Conservation (phyloP, 2,329 filamentous ascomycete genomes). For the Pestalotiopsis sp. region DNA sequence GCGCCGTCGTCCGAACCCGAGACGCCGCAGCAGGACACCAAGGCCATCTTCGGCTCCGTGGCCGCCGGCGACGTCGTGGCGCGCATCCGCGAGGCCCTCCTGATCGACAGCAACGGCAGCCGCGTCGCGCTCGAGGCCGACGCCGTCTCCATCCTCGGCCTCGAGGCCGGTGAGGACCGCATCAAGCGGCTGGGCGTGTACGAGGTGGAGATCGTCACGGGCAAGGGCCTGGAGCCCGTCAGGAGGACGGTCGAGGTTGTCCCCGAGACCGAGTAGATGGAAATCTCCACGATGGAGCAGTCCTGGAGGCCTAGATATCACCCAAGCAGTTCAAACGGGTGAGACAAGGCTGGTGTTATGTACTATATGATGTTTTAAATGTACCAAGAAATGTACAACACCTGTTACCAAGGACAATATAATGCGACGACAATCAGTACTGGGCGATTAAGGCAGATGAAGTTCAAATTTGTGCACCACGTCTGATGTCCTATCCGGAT, state of each 20-base stretch:
- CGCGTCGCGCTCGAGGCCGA: conserved; percentile 38
- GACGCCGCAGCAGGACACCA: conserved; percentile 15
- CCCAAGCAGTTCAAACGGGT: not conserved
- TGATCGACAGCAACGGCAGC: conserved; percentile 33
- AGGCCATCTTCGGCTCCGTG: conserved; percentile 46
- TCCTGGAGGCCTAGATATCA: not conserved
- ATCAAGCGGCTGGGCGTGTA: conserved; percentile 44
- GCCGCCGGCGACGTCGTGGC: conserved; percentile 38
- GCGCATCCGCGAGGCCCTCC: conserved; percentile 36
- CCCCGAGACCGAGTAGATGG: conserved; percentile 23
- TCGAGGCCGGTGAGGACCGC: conserved; percentile 36
- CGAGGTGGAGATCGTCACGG: conserved; percentile 38
- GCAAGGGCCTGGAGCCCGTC: conserved; percentile 32
- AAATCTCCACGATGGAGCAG: not conserved
- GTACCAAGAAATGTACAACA: not conserved
- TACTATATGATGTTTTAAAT: not conserved
- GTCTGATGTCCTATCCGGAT: not conserved
- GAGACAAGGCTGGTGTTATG: not conserved
- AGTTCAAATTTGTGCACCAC: not conserved
- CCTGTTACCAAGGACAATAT: not conserved
- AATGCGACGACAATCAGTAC: not conserved
- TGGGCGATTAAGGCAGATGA: not conserved
- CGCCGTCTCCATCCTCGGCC: conserved; percentile 35
- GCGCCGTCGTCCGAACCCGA: not conserved
- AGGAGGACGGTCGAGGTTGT: conserved; percentile 37